Percentiles rank a stretch among this genome's conserved stretches.
phyloP scores from a whole-genome alignment of 495 filamentous ascomycete genomes.

The Rostrohypoxylon terebratum region DNA sequence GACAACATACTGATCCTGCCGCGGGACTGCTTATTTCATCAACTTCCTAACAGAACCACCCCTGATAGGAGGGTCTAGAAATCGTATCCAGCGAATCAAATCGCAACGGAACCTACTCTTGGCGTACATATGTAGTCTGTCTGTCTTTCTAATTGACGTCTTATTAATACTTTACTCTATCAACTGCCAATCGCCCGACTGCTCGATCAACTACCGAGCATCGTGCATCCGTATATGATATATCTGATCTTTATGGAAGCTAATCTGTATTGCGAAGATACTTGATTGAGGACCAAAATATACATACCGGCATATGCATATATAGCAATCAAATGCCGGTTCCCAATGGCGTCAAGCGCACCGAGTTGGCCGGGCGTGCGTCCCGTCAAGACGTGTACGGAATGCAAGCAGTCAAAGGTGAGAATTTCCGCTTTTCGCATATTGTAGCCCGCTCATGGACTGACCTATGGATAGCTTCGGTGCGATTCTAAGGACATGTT shows the following conservation, averaged over 20 bases:
- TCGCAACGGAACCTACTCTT: conserved; percentile 18
- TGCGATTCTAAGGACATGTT: conserved; percentile 51
- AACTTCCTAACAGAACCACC: not conserved
- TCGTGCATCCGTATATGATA: conserved; percentile 11
- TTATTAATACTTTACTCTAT: conserved; percentile 34
- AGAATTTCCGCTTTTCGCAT: not conserved
- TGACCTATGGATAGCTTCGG: conserved; percentile 35
- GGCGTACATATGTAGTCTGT: conserved; percentile 21
- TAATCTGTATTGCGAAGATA: not conserved
- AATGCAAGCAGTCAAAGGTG: conserved; percentile 53
- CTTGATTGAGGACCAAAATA: not conserved
- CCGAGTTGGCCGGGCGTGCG: conserved; percentile 41
- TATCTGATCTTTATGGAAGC: conserved; percentile 5
- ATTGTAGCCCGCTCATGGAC: conserved; percentile 9
- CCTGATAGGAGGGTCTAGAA: conserved; percentile 17
- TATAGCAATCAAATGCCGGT: not conserved
- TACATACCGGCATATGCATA: not conserved
- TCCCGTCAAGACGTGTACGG: conserved; percentile 48
- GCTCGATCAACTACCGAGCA: conserved; percentile 14
- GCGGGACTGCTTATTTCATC: conserved; percentile 11
- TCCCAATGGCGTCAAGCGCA: conserved; percentile 37
- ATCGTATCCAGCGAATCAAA: conserved; percentile 35
- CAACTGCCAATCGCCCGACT: conserved; percentile 22
- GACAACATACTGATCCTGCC: conserved; percentile 1
- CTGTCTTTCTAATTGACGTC: conserved; percentile 17